phyloP scores from a whole-genome alignment of 345 rosid species.

The Lepidium aucheri region DNA sequence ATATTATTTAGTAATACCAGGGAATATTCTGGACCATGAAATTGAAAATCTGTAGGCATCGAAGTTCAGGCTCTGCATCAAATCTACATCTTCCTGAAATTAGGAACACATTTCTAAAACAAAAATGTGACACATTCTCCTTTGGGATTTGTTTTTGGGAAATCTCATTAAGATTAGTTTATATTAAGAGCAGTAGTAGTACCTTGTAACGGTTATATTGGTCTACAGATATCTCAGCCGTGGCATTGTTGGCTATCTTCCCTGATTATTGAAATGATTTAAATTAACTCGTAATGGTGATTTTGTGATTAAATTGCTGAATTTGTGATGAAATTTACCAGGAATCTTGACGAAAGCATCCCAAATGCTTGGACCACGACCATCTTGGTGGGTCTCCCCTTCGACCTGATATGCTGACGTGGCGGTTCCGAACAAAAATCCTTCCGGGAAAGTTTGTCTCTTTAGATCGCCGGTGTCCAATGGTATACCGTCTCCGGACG shows the following conservation, averaged over 20 bases:
- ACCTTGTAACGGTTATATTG: constrained; percentile 92
- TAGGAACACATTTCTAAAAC: not conserved
- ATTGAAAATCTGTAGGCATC: constrained; percentile 96
- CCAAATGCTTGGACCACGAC: constrained; percentile 97
- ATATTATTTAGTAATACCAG: constrained; percentile 35
- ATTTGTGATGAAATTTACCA: constrained; percentile 24
- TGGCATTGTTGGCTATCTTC: constrained; percentile 56
- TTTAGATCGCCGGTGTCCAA: constrained; percentile 53
- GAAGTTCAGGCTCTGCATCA: constrained; percentile 67
- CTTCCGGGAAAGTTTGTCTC: constrained; percentile 41
- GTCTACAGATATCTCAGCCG: constrained; percentile 79
- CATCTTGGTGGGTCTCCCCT: constrained; percentile 68
- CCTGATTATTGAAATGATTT: constrained; percentile 33
- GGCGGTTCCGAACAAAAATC: constrained; percentile 78
- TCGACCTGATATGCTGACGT: constrained; percentile 88
- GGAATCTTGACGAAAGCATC: constrained; percentile 58
- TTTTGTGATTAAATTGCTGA: not conserved
- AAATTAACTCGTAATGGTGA: not conserved
- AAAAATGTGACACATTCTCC: not conserved
- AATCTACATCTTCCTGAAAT: constrained; percentile 68
- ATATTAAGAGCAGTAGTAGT: not conserved
- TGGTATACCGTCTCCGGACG: constrained; percentile 19
- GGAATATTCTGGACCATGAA: constrained; percentile 98
- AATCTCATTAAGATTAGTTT: not conserved
- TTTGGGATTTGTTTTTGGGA: not conserved